These are phyloP conservation scores for Suillus tomentosus DNA, from an alignment of 768 basidiomycete species.

Conservation along the genomic window DNA sequence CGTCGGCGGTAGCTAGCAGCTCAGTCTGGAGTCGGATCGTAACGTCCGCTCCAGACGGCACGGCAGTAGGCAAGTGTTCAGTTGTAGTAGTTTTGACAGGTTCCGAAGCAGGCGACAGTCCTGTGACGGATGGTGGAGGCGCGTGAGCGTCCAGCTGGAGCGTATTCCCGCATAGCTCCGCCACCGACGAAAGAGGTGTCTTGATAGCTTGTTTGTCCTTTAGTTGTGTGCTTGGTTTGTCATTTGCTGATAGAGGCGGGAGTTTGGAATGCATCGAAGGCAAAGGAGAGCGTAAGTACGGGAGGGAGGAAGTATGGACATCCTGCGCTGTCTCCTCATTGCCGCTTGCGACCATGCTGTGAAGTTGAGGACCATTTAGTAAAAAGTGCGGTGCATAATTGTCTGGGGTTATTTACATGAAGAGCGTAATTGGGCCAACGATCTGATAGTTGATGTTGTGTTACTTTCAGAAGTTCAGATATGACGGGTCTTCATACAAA, in stretches of 20 bases:
- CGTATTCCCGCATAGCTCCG: conserved; percentile 26
- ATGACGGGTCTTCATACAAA: neutral
- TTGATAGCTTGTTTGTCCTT: conserved; percentile 39
- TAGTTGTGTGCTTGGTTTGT: conserved; percentile 50
- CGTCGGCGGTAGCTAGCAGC: conserved; percentile 59
- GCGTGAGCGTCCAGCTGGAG: conserved; percentile 26
- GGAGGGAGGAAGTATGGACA: conserved; percentile 11
- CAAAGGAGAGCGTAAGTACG: conserved; percentile 13
- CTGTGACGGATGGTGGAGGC: conserved; percentile 28
- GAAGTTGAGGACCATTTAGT: conserved; percentile 22
- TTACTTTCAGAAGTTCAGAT: neutral
- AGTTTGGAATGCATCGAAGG: conserved; percentile 16
- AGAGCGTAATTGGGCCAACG: conserved; percentile 1
- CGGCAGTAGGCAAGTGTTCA: conserved; percentile 38
- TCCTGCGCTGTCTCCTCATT: conserved; percentile 29
- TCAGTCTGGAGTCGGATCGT: conserved; percentile 54
- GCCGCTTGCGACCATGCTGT: conserved; percentile 33
- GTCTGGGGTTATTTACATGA: conserved; percentile 2
- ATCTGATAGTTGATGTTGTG: conserved; percentile 3
- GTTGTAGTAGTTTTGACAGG: conserved; percentile 50
- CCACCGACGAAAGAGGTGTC: conserved; percentile 14
- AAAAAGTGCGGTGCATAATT: conserved; percentile 4
- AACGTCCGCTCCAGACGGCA: conserved; percentile 32
- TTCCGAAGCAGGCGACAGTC: conserved; percentile 50
- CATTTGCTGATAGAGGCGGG: conserved; percentile 14